A percentile compares a stretch with the other conserved stretches of the same genome.
Conservation (phyloP, 352 stramenopile species). For the Phytophthora europaea region DNA sequence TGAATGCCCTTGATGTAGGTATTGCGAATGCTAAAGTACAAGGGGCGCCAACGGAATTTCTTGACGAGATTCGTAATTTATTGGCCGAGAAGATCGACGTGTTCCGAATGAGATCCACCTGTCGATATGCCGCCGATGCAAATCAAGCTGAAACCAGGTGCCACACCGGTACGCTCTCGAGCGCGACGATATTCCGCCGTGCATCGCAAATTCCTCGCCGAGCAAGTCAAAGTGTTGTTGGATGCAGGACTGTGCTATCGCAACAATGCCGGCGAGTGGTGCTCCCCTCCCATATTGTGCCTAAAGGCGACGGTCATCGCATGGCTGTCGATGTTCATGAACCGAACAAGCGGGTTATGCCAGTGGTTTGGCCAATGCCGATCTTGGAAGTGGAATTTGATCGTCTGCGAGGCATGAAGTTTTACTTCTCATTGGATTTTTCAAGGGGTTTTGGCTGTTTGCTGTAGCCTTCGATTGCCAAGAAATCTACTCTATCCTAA, state of each 20-base stretch:
- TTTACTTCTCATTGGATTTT: conserved; percentile 4
- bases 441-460: conserved; percentile 31
- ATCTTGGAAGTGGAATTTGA: too few species aligned
- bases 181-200: not conserved
- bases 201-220: not conserved
- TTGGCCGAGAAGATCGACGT: not conserved
- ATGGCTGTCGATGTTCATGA: too few species aligned
- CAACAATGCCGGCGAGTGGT: not conserved
- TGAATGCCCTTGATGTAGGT: not conserved
- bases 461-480: conserved; percentile 5
- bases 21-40: not conserved
- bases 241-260: not conserved
- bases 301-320: too few species aligned
- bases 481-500: conserved; percentile 27
- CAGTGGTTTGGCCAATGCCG: too few species aligned
- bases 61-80: not conserved
- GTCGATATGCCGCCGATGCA: not conserved
- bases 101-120: not conserved
- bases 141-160: not conserved
- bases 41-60: not conserved
- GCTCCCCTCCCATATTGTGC: not conserved
- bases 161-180: not conserved
- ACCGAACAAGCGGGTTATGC: too few species aligned
- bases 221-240: not conserved
- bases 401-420: too few species aligned